Evolutionary conservation across 1,139 yeast species (phyloP), one percentile per base, ranked within the genome.

Genomic region (Suhomyces taliae): DNA sequence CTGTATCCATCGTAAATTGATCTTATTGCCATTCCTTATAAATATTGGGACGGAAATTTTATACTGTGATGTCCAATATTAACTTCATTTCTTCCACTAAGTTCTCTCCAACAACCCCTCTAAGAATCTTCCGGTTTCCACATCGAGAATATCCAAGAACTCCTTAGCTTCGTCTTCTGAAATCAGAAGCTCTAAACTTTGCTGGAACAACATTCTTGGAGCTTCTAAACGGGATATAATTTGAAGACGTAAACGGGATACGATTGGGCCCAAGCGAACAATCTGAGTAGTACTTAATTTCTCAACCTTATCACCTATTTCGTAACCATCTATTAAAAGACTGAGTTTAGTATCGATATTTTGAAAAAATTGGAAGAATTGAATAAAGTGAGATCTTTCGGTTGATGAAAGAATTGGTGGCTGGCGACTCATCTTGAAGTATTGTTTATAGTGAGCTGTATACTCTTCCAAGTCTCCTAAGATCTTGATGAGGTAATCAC

Each of bases 401-500:
- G 26, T 31, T 2, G 44, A 26, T 2, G 52, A 39, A 9, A 55
- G 12, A 2, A 54, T 34, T 1, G 55, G 56, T 2, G 44, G 26
- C 7, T 11, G 33, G 4, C 40, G 38, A 11, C 44, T 36, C n/a
- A 56, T 37, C 15, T 41, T 42, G 31, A 54, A 52, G 7, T 47
- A 44, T 26, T 48, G 45, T 1, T 62, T 58, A 50, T 79, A 82
- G 58, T 78, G 80, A 27, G 65, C 70, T 27, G 81, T 49, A 55
- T 79, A 86, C 53, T 86, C 93, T 42, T 83, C 81, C 44, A 85
- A 61, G 53, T 85, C 91, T 39, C 86, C 88, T 49, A 87, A 71
- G 5, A 87, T 74, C 49, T 77, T 77, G 34, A 87, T 69, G 26
- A 85, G 65, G 54, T 84, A 86, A 46, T 82, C 81, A 0, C 72